phyloP scores from a whole-genome alignment of 306 rosid species.

The Medicago lupulina region DNA sequence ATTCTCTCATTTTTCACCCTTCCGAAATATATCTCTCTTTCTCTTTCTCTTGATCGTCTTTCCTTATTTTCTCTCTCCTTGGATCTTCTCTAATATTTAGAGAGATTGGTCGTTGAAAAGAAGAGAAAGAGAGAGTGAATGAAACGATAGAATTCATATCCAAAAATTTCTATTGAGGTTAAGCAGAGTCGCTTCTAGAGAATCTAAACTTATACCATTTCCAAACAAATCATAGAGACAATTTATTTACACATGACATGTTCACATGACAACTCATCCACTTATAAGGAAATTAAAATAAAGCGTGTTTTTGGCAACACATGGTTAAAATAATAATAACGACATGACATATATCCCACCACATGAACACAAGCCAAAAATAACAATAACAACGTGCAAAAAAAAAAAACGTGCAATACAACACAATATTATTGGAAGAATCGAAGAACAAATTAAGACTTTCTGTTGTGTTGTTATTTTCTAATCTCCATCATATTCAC shows the following conservation, averaged over 20 bases:
- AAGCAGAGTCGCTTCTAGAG: too few species aligned
- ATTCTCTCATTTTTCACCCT: too few species aligned
- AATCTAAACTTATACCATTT: too few species aligned
- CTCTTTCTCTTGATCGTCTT: too few species aligned
- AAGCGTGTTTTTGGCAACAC: background rate
- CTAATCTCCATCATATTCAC: slow-evolving; percentile 4
- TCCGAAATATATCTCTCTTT: too few species aligned
- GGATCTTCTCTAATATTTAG: too few species aligned
- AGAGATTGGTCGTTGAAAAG: too few species aligned
- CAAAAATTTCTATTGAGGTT: too few species aligned
- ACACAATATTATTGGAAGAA: background rate
- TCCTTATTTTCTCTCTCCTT: too few species aligned
- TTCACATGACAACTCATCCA: background rate
- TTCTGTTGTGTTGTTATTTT: background rate
- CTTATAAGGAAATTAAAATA: background rate
- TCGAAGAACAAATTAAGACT: background rate
- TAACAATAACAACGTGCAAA: background rate
- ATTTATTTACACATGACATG: background rate
- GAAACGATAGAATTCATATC: too few species aligned
- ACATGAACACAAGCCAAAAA: background rate
- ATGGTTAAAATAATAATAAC: background rate
- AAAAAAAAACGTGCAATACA: background rate
- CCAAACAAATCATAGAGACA: too few species aligned
- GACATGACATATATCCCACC: background rate
- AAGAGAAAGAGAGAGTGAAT: too few species aligned